Conservation (phyloP, 2,329 filamentous ascomycete species). For the Helminthosporium solani region DNA sequence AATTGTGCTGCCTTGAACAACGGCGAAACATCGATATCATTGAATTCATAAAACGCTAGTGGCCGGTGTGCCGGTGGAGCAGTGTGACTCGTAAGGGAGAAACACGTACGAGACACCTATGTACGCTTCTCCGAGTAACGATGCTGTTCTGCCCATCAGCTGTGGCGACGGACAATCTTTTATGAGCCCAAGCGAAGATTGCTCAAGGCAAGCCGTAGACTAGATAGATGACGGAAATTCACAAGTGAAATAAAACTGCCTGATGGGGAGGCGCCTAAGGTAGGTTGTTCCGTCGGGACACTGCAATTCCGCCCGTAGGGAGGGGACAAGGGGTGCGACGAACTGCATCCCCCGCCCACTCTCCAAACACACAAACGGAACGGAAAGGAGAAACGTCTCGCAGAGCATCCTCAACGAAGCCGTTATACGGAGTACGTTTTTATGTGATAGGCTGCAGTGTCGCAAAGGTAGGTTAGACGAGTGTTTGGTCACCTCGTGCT, state of each 20-base stretch:
- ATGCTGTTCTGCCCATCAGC: background rate
- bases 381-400: background rate
- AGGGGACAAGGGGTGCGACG: no score
- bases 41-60: background rate
- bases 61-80: background rate
- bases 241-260: background rate
- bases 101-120: constrained; percentile 22
- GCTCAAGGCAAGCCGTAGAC: constrained; percentile 4
- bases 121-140: constrained; percentile 9
- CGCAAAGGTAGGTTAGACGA: constrained; percentile 20
- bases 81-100: constrained; percentile 16
- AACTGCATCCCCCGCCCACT: background rate
- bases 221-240: constrained; percentile 2
- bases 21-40: constrained; percentile 9
- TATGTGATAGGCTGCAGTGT: constrained; percentile 23
- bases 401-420: constrained; percentile 1
- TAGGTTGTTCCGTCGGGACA: constrained; percentile 2
- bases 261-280: background rate
- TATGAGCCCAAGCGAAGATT: background rate
- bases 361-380: background rate
- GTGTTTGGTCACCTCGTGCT: constrained; percentile 24
- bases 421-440: constrained; percentile 3
- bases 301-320: constrained; percentile 1
- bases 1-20: constrained; percentile 33
- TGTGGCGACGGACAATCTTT: constrained; percentile 1